Conservation (phyloP, 2,329 filamentous ascomycete genomes). For the Fusarium brevicatenulatum region DNA sequence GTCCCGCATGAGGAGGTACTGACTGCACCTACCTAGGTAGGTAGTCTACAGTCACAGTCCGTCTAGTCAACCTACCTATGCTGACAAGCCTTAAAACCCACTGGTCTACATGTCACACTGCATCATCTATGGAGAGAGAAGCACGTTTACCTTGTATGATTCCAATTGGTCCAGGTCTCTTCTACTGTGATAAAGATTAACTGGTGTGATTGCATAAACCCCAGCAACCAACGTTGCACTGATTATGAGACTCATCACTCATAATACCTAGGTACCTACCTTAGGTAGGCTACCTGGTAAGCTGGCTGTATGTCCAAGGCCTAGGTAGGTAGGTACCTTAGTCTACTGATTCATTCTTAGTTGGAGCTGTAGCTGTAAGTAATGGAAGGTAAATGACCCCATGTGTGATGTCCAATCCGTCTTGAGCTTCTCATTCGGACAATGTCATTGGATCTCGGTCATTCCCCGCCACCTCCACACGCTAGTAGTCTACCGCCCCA, state of each 20-base stretch:
- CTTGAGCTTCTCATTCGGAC: neutral
- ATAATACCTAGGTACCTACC: neutral
- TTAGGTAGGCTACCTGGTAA: neutral
- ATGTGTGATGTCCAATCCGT: neutral
- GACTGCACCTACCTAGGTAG: no score
- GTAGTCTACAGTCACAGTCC: neutral
- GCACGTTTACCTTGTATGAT: neutral
- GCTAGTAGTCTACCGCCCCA: conserved; percentile 43
- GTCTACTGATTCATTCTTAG: neutral
- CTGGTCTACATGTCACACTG: neutral
- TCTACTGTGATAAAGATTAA: neutral
- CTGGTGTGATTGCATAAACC: neutral
- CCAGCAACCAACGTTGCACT: neutral
- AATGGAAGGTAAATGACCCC: no score
- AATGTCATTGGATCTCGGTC: neutral
- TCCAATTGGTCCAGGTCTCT: neutral
- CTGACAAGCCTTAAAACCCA: neutral
- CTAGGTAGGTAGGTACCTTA: no score
- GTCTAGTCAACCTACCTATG: neutral
- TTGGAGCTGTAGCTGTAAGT: neutral
- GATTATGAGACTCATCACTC: no score
- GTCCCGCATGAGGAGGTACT: neutral
- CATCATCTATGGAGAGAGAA: neutral
- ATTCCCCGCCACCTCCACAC: conserved; percentile 4
- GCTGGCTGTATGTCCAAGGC: neutral